Base-by-base conservation (phyloP, 208 protist species). In the Phytomonas sp. region DNA sequence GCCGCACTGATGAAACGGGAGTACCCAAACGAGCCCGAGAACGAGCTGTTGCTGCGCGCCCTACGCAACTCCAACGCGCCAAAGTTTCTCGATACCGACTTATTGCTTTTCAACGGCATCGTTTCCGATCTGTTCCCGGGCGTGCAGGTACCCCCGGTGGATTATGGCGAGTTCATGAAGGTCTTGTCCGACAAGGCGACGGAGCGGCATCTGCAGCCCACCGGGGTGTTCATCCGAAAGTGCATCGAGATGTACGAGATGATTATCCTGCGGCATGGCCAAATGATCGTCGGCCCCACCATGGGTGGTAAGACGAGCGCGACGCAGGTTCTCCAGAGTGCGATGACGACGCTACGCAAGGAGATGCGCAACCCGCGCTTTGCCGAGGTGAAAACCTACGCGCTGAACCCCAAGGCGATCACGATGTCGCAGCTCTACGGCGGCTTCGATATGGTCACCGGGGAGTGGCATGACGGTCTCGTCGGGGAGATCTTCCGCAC, bases 241-340 rank as follows among this genome's bases (percentile, higher is more conserved):
- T 98, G 93, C 70, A 89, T 98, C 36, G 96, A 99, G 85, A 73
- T 99, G 15, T 98, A 98, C 82, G 98, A 99, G 76, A 98, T 98
- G 84, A 98, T 97, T 66, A 87, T 98, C 43, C 83, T 99, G 61
- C 92, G 98, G 30, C 98, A 99, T 81, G 98, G 98, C 11, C 89
- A 99, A 60, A 99, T 99, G 98, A 74, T 96, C 28, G 98, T 99
- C 20, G 98, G 98, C 30, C 97, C 96, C 8, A 97, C 97, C 29
- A 98, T 98, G 86, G 91, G 89, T 37, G 98, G 98, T 56, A 99
- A 99, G 81, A 98, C 97, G 40, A 76, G 72, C 77, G 91, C 89
- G 13, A 89, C 85, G 17, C 81, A 81, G 28, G 87, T 94, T 26
- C 84, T 97, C 30, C 89, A 96, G 67, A 73, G 82, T 20, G 82